Evolutionary conservation across 306 rosid genomes (phyloP), one percentile per base, ranked within the genome.

Genomic region (Acmispon strigosus): DNA sequence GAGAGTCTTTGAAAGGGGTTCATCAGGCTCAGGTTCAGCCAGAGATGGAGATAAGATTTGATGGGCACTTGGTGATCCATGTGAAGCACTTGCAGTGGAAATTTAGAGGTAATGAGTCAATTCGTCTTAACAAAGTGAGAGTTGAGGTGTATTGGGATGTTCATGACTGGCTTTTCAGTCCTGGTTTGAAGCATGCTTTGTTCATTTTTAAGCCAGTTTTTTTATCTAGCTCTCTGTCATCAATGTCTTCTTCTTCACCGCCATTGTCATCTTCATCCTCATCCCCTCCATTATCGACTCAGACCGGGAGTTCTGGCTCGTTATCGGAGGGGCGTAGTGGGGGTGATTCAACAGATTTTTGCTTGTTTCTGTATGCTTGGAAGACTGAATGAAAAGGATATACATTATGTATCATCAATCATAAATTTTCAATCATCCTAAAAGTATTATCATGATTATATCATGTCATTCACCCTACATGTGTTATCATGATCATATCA

Each of bases 1-100:
- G 70, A 20, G 81, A 77, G 5, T 20, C 63, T 7, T 13, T 57
- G n/a, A 17, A 24, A 49, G 90, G 87, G 2, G 58, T 51, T 32
- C 44, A 13, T 32, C 44, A 13, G 12, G 54, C 18, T 50, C 13
- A 27, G 32, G 77, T 76, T 78, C 89, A 90, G 81, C 96, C 98
- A 50, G 96, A 88, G 24, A 80, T 93, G 84, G 97, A 88, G 89
- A 86, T 93, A 66, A 84, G 83, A 70, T 74, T 93, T 13, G 97
- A 93, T 42, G 98, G 98, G 68, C 84, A 84, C 58, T 69, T 83
- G 51, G 92, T 78, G 22, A 58, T 93, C 52, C 92, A 84, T 56
- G 90, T 93, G 16, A 88, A 85, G 84, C 97, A 86, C 17, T 92
- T 93, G 69, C 97, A 93, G 10, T 93, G 98, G 98, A 93, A 93